Conservation (phyloP, 805 yeast genomes). For the Nadsonia fulvescens region DNA sequence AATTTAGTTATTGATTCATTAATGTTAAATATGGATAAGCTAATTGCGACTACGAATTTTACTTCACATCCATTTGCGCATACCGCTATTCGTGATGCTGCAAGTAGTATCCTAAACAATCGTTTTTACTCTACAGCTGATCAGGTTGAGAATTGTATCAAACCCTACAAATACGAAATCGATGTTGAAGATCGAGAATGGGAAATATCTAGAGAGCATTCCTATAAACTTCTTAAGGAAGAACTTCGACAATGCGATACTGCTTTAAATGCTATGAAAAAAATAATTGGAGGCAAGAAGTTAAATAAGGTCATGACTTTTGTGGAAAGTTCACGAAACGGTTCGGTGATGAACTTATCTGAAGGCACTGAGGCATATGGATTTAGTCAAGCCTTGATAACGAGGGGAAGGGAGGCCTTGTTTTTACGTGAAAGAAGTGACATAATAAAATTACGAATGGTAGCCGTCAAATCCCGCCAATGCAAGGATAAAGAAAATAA, state of each 20-base stretch:
- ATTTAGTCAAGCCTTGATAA: slow-evolving; percentile 56
- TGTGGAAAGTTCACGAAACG: slow-evolving; percentile 17
- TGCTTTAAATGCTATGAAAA: slow-evolving; percentile 39
- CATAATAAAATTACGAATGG: slow-evolving; percentile 56
- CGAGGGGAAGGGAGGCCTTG: slow-evolving; percentile 68
- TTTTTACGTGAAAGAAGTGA: slow-evolving; percentile 60
- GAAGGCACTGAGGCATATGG: slow-evolving; percentile 58
- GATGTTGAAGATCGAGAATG: slow-evolving; percentile 94
- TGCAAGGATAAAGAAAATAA: slow-evolving; percentile 69
- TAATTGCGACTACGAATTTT: slow-evolving; percentile 58
- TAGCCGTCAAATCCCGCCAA: slow-evolving; percentile 51
- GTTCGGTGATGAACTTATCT: slow-evolving; percentile 12
- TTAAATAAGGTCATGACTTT: slow-evolving; percentile 68
- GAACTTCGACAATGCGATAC: slow-evolving; percentile 70
- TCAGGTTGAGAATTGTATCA: slow-evolving; percentile 95
- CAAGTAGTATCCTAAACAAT: slow-evolving; percentile 54
- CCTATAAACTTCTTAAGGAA: slow-evolving; percentile 56
- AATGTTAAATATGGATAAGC: slow-evolving; percentile 53
- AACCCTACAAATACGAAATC: slow-evolving; percentile 93
- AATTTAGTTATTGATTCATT: slow-evolving; percentile 66
- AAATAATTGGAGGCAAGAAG: slow-evolving; percentile 68
- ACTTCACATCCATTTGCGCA: slow-evolving; percentile 76
- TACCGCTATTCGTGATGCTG: slow-evolving; percentile 69
- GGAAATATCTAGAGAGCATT: slow-evolving; percentile 62
- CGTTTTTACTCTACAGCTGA: slow-evolving; percentile 87